A percentile compares a stretch with the other conserved stretches of the same genome.
These are phyloP conservation scores for Aphanomyces stellatus DNA, from an alignment of 352 stramenopile species.

Conservation along the genomic window DNA sequence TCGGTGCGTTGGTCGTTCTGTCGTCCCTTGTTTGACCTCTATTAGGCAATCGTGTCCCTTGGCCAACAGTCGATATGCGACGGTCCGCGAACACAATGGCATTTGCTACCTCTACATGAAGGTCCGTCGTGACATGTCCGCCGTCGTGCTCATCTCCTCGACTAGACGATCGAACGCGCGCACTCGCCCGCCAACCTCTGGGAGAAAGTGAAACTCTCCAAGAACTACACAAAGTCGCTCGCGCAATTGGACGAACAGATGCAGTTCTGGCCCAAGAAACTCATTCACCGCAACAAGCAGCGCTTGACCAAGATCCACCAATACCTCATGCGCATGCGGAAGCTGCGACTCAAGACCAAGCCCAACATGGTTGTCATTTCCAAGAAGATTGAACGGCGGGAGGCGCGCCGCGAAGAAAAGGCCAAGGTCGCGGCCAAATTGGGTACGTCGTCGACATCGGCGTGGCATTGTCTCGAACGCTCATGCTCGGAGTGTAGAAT, in stretches of 20 bases:
- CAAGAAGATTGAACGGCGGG: conserved; percentile 93
- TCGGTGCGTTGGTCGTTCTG: conserved; percentile 34
- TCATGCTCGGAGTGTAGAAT: background rate
- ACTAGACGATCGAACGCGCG: conserved; percentile 92
- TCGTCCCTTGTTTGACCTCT: background rate
- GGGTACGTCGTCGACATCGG: conserved; percentile 43
- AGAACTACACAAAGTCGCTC: conserved; percentile 96
- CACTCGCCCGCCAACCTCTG: conserved; percentile 98
- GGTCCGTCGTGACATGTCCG: background rate
- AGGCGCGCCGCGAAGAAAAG: conserved; percentile 95
- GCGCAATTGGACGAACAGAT: conserved; percentile 93
- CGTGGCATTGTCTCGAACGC: background rate
- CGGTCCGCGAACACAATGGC: conserved; percentile 95
- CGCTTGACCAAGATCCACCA: conserved; percentile 99
- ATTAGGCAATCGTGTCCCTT: conserved; percentile 81
- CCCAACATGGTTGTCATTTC: conserved; percentile 92
- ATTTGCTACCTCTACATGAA: conserved; percentile 97
- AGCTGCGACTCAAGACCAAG: conserved; percentile 93
- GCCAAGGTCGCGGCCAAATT: conserved; percentile 93
- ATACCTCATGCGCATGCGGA: conserved; percentile 98
- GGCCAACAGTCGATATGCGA: conserved; percentile 97
- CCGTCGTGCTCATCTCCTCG: background rate
- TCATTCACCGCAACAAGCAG: conserved; percentile 98
- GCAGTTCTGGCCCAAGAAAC: conserved; percentile 97
- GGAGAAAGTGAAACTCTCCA: conserved; percentile 96